Base-by-base conservation (phyloP, 1,284 basidiomycete genomes). In the Athelia sp. region DNA sequence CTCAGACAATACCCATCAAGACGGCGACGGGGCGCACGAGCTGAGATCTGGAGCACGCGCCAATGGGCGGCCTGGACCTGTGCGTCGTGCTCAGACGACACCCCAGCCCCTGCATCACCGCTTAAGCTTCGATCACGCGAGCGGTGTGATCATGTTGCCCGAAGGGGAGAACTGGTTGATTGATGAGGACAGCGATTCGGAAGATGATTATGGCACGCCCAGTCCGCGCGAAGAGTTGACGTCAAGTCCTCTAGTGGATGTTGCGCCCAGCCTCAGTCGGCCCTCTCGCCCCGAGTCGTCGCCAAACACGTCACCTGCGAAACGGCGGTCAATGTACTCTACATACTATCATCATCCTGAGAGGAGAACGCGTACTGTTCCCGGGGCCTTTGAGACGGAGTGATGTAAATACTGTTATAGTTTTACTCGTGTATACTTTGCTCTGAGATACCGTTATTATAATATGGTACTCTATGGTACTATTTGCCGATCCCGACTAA, bases 121-220 rank as follows among this genome's bases (percentile, higher is more conserved):
- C 8, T 64, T 91, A 48, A 90, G 86, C 67, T 90, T 84, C 54
- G 88, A 91, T 58, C 81, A 79, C 49, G 87, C 81, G 3, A 85
- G 85, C 1, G 92, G 91, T 0, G 85, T 93, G 36, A 93, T 93
- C 52, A 84, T 85, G 71, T 67, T 94, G 2, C 89, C 90, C 1
- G 89, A 91, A 46, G 79, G 83, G 57, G 85, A 76, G 43, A 77
- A 81, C 34, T 90, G 88, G 86, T 67, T 86, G 48, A n/a, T n/a
- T n/a, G 76, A 79, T 3, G 77, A 75, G 18, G 73, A 71, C 22
- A 70, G 66, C 36, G 69, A 73, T 26, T 68, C 67, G 36, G 68
- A 70, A 40, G 67, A 63, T 32, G 68, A 70, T 47, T 64, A 61
- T 40, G 62, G 59, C 22, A 8, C 36, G 15, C 36, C 36, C 6